Conservation (phyloP, 2,329 filamentous ascomycete genomes). For the Cladophialophora carrionii region DNA sequence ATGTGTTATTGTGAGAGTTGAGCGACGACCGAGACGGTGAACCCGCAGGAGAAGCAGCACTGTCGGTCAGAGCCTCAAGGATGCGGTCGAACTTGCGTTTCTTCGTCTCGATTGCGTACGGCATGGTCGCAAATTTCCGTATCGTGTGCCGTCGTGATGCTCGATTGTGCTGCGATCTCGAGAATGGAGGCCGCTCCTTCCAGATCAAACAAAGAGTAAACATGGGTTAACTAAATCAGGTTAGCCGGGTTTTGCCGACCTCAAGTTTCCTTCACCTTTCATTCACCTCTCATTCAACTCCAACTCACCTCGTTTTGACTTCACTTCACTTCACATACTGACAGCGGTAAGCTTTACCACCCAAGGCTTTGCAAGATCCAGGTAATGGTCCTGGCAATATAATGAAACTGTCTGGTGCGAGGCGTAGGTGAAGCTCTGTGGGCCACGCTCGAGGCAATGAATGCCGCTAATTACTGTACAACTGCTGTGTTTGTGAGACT, state of each 20-base stretch:
- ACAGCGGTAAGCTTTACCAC: background rate
- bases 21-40: constrained; percentile 27
- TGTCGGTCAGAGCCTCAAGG: constrained; percentile 46
- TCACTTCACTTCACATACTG: background rate
- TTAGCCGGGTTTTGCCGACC: background rate
- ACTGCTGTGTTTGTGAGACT: background rate
- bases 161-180: background rate
- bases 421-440: background rate
- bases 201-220: constrained; percentile 9
- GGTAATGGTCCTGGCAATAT: background rate
- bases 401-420: background rate
- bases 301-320: background rate
- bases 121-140: constrained; percentile 27
- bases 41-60: constrained; percentile 1
- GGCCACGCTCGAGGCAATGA: background rate
- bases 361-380: background rate
- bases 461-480: background rate
- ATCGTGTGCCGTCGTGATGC: background rate
- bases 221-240: constrained; percentile 6
- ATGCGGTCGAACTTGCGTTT: constrained; percentile 54
- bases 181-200: background rate
- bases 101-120: constrained; percentile 51
- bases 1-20: constrained; percentile 29
- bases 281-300: background rate
- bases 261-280: background rate